Evolutionary conservation across 75 land plant genomes (phyloP).

Genomic region (Ceratopteris richardii): DNA sequence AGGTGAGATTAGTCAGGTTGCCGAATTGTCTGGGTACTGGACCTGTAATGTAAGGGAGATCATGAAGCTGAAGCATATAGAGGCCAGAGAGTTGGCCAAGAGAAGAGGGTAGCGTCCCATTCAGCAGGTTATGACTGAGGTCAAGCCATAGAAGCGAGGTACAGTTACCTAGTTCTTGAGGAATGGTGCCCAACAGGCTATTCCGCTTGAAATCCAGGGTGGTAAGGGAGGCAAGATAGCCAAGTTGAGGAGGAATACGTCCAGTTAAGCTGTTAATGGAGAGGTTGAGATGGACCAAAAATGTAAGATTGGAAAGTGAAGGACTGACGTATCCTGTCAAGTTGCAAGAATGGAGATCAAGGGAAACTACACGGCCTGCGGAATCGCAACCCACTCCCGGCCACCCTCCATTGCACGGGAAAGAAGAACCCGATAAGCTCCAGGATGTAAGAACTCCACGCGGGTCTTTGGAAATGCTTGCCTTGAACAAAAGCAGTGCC

Average conservation of each 20-base stretch:
- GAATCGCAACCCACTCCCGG: conserved; percentile 48
- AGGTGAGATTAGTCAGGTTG: conserved; percentile 16
- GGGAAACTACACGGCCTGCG: conserved; percentile 17
- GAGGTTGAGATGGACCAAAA: conserved; percentile 21
- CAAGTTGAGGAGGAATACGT: conserved; percentile 38
- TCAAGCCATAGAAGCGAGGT: conserved; percentile 47
- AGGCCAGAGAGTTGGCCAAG: conserved; percentile 3
- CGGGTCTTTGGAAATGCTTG: conserved; percentile 29
- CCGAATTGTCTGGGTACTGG: conserved; percentile 10
- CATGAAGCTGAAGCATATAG: conserved; percentile 6
- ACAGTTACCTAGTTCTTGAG: conserved; percentile 39
- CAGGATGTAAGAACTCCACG: conserved; percentile 20
- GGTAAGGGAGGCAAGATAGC: conserved; percentile 44
- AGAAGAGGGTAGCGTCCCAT: conserved; percentile 43
- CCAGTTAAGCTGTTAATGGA: conserved; percentile 28
- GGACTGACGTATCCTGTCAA: conserved; percentile 33
- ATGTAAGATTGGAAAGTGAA: conserved; percentile 11
- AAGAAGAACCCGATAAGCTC: conserved; percentile 14
- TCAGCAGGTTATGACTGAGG: conserved; percentile 52
- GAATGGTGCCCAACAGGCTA: conserved; percentile 53
- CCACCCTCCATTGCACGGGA: conserved; percentile 35
- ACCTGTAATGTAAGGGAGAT: conserved; percentile 7
- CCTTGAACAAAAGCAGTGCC: conserved; percentile 31
- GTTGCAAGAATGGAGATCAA: conserved; percentile 26
- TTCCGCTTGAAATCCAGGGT: conserved; percentile 61